phyloP scores from a whole-genome alignment of 75 land plant species.

The Selaginella tamariscina region DNA sequence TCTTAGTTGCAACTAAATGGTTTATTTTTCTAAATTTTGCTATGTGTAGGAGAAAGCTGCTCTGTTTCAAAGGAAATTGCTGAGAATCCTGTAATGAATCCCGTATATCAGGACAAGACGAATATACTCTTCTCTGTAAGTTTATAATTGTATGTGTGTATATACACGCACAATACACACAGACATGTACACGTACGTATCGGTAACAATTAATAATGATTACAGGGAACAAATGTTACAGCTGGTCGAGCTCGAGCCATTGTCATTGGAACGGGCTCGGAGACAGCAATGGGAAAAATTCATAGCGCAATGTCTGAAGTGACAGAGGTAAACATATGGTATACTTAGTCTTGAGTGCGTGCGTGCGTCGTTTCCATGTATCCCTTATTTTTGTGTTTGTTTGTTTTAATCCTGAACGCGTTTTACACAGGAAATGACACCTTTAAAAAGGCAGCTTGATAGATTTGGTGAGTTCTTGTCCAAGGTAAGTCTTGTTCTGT shows the following conservation, averaged over 20 bases:
- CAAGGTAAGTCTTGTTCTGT: constrained; percentile 47
- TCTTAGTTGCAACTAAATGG: too few relatives aligned
- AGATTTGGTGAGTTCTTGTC: constrained; percentile 90
- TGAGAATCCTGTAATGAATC: constrained; percentile 38
- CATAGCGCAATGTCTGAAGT: constrained; percentile 92
- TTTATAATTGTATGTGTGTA: not conserved
- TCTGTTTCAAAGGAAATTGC: constrained; percentile 75
- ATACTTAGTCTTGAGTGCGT: not conserved
- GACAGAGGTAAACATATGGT: constrained; percentile 51
- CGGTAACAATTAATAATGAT: constrained; percentile 4
- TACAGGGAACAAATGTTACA: constrained; percentile 86
- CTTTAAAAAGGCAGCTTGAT: constrained; percentile 88
- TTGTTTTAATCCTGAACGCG: not conserved
- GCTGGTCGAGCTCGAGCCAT: constrained; percentile 85
- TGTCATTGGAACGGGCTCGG: constrained; percentile 78
- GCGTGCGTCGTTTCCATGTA: not conserved
- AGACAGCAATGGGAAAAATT: constrained; percentile 97
- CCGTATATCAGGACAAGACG: constrained; percentile 98
- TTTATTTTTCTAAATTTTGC: constrained; percentile 4
- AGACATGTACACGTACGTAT: too few relatives aligned
- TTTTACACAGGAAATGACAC: constrained; percentile 71
- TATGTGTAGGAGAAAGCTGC: constrained; percentile 73
- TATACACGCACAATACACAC: not conserved
- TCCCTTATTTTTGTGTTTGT: not conserved
- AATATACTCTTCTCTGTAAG: constrained; percentile 92